Conservation (phyloP, 805 yeast species). For the Myxozyma neglecta region DNA sequence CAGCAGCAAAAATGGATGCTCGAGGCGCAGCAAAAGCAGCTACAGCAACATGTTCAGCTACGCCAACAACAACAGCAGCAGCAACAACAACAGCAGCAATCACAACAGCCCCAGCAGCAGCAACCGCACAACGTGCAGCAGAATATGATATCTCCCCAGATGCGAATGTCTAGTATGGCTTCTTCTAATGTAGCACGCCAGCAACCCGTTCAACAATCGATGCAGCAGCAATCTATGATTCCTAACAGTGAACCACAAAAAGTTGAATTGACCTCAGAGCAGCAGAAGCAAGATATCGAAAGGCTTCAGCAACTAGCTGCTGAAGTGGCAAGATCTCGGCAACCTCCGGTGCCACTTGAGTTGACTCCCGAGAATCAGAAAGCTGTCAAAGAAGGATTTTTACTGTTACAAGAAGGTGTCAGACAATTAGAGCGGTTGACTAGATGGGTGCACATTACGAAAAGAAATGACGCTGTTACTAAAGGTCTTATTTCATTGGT, state of each 20-base stretch:
- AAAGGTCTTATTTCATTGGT: constrained; percentile 23
- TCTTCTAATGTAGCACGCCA: not conserved
- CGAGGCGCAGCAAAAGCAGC: constrained; percentile 14
- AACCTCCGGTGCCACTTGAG: constrained; percentile 13
- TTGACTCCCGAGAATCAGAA: constrained; percentile 17
- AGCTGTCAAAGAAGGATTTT: constrained; percentile 10
- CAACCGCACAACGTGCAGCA: constrained; percentile 6
- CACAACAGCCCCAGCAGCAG: constrained; percentile 11
- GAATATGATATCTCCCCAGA: not conserved
- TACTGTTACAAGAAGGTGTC: constrained; percentile 23
- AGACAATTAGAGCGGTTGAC: constrained; percentile 24
- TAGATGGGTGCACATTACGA: constrained; percentile 17
- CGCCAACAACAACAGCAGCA: constrained; percentile 2
- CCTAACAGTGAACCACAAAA: not conserved
- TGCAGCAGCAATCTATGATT: not conserved
- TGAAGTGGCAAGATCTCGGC: constrained; percentile 16
- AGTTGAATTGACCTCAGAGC: constrained; percentile 8
- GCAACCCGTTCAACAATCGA: not conserved
- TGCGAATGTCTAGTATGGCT: not conserved
- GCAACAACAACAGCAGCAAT: constrained; percentile 2
- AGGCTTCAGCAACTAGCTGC: constrained; percentile 17
- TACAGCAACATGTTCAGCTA: constrained; percentile 15
- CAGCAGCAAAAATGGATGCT: constrained; percentile 5
- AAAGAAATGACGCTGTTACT: constrained; percentile 26
- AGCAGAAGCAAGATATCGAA: constrained; percentile 21